Evolutionary conservation across 768 basidiomycete species (phyloP).

Genomic region (Trametes cinnabarina): DNA sequence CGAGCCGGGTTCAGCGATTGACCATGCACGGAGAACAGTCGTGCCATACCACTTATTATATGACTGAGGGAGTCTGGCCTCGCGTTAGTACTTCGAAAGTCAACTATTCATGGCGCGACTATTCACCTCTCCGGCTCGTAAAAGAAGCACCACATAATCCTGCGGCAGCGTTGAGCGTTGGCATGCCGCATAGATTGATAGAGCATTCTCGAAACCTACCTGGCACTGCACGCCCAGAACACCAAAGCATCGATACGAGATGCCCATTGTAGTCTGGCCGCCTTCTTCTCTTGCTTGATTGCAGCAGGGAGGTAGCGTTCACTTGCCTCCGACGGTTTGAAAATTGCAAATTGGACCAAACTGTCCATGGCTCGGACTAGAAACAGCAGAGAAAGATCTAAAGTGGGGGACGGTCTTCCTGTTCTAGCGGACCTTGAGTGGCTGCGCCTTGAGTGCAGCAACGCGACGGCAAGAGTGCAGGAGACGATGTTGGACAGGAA

Average conservation of each 20-base stretch:
- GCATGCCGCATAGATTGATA: too few relatives aligned
- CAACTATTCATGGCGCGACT: too few relatives aligned
- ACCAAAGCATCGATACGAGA: conserved; percentile 62
- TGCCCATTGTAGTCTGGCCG: conserved; percentile 30
- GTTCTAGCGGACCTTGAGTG: conserved; percentile 6
- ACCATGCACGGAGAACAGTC: background rate
- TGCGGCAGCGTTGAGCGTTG: conserved; percentile 27
- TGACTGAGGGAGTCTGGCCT: conserved; percentile 51
- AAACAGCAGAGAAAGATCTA: conserved; percentile 67
- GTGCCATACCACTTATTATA: conserved; percentile 62
- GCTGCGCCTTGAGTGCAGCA: conserved; percentile 52
- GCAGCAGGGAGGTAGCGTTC: conserved; percentile 2
- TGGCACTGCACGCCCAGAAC: conserved; percentile 77
- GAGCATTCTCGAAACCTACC: conserved; percentile 42
- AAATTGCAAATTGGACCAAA: conserved; percentile 50
- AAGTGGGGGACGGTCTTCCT: conserved; percentile 46
- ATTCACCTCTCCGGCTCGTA: conserved; percentile 68
- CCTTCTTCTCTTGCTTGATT: conserved; percentile 4
- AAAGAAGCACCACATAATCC: conserved; percentile 90
- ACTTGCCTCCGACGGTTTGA: conserved; percentile 19
- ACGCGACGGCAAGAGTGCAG: conserved; percentile 52
- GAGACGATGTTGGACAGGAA: conserved; percentile 60
- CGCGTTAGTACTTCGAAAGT: conserved; percentile 3
- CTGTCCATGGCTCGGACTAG: conserved; percentile 71
- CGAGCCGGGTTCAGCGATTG: background rate